Evolutionary conservation across 192 early-diverging fungal genomes (phyloP), one percentile per base, ranked within the genome.

Genomic region (Gorgonomyces haynaldii): DNA sequence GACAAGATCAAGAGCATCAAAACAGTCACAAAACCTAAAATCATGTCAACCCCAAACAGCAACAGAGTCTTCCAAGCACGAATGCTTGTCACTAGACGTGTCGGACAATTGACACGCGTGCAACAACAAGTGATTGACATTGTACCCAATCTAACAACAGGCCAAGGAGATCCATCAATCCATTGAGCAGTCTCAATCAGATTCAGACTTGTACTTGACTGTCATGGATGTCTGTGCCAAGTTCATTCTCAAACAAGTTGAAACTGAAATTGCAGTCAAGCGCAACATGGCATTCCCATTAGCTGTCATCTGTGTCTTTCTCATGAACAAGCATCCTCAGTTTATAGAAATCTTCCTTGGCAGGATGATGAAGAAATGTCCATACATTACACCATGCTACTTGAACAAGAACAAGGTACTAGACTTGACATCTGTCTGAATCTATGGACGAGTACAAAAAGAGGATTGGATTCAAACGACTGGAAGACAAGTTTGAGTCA

Each of bases 341-440:
- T 78, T 88, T 16, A 44, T 72, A 5, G 61, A 69, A 1, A 67
- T 83, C 9, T 39, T 87, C 10, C 60, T 86, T 20, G 76, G 76
- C 16, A 62, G 83, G 10, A 40, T 91, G 12, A 50, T 67, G 26
- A 86, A 83, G 45, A 64, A 76, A 21, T 87, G 85, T 43, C 71
- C 72, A 1, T 87, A 79, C 46, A 50, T 85, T 4, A 66, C 81
- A 7, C 88, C 88, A 1, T 57, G 61, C 15, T 89, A 81, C 42
- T 55, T 61, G 31, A 59, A 56, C 26, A 56, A 64, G 28, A 42
- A 61, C 22, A 37, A 59, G 17, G 83, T 83, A 74, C 20, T 8
- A 27, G 15, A 23, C 20, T 22, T 37, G 35, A 32, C 48, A 30
- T 31, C 26, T 24, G 53, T 32, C 42, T 25, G 85, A 74, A 47